Base-by-base conservation (phyloP, 441 rosid species). In the Iberis amara region DNA sequence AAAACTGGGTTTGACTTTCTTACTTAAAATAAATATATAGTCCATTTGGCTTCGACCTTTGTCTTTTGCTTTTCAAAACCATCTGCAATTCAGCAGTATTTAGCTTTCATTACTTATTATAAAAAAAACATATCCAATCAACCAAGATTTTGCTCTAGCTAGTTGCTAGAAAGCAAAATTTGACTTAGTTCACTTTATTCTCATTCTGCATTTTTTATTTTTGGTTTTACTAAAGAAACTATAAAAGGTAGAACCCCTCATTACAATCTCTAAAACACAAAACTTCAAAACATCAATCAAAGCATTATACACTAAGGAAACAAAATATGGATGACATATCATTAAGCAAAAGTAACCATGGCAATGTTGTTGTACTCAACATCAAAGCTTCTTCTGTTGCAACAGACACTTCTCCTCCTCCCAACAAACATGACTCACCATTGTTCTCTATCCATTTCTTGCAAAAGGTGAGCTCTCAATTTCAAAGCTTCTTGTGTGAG, bases 311-410 rank as follows among this genome's bases (percentile, higher is more conserved):
- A 28, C 50, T 52, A 7, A 14, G 11, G 32, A 13, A 0, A 55
- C 39, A 41, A 31, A 11, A 26, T 36, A 57, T 50, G 63, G 64
- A 39, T 37, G 64, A 57, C 48, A 52, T 57, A 57, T 65, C 69
- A 30, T 2, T 23, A 11, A 57, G 64, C 64, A 57, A 65, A 39
- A 65, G 59, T 38, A 57, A 52, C 49, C 26, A 24, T 57, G 64
- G 60, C 6, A 52, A 43, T 46, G 33, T 24, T 51, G 59, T 65
- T 45, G 48, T 58, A 13, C 64, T 65, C 50, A 58, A 65, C 51
- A 52, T 65, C 55, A 2, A 58, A 52, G 50, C 60, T 58, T 11
- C 60, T 38, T 24, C 70, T 52, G 33, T 52, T 46, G 3, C 49
- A n/a, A n/a, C n/a, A 52, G 30, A 58, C 27, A 45, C 50, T 32